Percentiles rank a stretch among this genome's conserved stretches.
phyloP scores from a whole-genome alignment of 1,284 basidiomycete species.

The Malassezia slooffiae region DNA sequence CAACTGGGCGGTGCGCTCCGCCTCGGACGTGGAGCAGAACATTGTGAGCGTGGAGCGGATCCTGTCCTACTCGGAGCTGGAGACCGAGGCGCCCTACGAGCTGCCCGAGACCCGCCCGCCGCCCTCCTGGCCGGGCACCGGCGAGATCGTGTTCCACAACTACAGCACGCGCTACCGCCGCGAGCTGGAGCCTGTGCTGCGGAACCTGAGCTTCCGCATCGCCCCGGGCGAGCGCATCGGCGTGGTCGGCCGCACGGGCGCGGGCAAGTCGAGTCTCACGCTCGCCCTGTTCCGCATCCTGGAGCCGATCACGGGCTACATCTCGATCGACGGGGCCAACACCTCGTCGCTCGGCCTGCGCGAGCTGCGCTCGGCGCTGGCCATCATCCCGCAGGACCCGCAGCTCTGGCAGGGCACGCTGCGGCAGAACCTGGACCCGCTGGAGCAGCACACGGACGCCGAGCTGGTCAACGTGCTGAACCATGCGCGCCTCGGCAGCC shows the following conservation, averaged over 20 bases:
- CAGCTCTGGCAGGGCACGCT: slow-evolving; percentile 76
- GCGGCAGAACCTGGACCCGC: slow-evolving; percentile 72
- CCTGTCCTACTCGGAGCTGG: slow-evolving; percentile 59
- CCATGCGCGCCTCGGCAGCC: slow-evolving; percentile 60
- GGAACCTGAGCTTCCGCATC: slow-evolving; percentile 58
- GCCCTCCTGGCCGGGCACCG: slow-evolving; percentile 62
- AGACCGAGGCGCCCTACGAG: slow-evolving; percentile 60
- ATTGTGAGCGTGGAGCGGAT: slow-evolving; percentile 63
- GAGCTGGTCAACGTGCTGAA: slow-evolving; percentile 73
- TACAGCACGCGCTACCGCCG: slow-evolving; percentile 75
- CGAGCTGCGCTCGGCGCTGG: slow-evolving; percentile 55
- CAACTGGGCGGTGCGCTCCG: slow-evolving; percentile 72
- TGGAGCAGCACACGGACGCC: slow-evolving; percentile 57
- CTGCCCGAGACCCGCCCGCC: slow-evolving; percentile 30
- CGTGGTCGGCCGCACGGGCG: slow-evolving; percentile 65
- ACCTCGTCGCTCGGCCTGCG: slow-evolving; percentile 71
- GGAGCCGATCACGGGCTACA: slow-evolving; percentile 66
- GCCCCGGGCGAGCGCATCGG: slow-evolving; percentile 64
- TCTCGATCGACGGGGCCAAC: slow-evolving; percentile 72
- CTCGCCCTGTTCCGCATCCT: slow-evolving; percentile 48
- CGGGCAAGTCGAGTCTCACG: slow-evolving; percentile 76
- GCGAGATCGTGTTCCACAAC: slow-evolving; percentile 65
- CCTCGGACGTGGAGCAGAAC: slow-evolving; percentile 85
- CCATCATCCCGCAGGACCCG: slow-evolving; percentile 70
- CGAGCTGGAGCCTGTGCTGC: slow-evolving; percentile 66